These are phyloP conservation scores for Ganoderma sp. DNA, from an alignment of 1,284 basidiomycete genomes.

Conservation along the genomic window DNA sequence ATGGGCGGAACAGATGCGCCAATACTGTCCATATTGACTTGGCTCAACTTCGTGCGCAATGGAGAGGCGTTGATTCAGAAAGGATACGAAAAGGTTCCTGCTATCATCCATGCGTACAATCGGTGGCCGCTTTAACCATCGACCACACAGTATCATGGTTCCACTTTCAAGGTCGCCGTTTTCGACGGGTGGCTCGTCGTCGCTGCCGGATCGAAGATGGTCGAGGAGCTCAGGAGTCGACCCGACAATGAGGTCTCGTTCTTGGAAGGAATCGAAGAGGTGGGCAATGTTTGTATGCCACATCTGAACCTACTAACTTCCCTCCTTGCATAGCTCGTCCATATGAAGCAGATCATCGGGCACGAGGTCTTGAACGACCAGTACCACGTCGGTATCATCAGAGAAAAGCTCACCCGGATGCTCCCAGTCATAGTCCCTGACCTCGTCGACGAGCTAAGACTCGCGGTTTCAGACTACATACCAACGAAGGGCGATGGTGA, in stretches of 20 bases:
- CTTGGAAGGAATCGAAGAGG: constrained; percentile 36
- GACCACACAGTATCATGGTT: constrained; percentile 19
- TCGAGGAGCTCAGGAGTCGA: constrained; percentile 40
- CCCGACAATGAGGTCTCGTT: constrained; percentile 42
- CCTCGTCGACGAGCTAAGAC: constrained; percentile 37
- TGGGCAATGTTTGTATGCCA: constrained; percentile 21
- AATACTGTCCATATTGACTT: constrained; percentile 37
- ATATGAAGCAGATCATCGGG: constrained; percentile 36
- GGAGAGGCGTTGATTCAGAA: constrained; percentile 19
- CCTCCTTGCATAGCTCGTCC: constrained; percentile 1
- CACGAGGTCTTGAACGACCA: constrained; percentile 32
- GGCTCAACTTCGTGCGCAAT: constrained; percentile 21
- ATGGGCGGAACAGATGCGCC: constrained; percentile 35
- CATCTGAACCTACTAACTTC: background rate
- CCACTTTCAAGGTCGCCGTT: constrained; percentile 44
- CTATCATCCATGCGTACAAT: background rate
- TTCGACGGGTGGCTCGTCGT: constrained; percentile 42
- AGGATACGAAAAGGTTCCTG: constrained; percentile 45
- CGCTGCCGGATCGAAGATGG: constrained; percentile 31
- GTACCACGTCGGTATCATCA: constrained; percentile 38
- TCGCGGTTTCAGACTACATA: constrained; percentile 32
- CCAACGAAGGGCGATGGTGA: constrained; percentile 21
- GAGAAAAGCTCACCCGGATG: constrained; percentile 35
- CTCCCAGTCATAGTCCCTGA: constrained; percentile 35
- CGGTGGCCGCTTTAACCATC: background rate